Evolutionary conservation across 345 rosid species (phyloP).

Genomic region (Eucalyptus polybractea): DNA sequence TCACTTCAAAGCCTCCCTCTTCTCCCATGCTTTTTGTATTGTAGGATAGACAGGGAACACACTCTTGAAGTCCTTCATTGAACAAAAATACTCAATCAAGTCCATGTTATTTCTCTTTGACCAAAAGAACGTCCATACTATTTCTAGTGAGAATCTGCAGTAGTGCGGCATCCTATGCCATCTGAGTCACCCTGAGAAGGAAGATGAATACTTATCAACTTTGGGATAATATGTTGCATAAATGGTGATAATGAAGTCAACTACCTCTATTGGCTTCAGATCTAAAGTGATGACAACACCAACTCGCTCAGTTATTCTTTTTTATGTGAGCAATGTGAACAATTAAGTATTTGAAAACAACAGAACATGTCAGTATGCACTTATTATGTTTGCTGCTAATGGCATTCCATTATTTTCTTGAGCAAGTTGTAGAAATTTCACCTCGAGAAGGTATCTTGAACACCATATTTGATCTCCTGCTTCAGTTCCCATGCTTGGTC

Average conservation of each 20-base stretch:
- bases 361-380: neutral
- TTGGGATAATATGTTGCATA: no score
- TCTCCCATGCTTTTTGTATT: conserved; percentile 42
- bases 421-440: neutral
- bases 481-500: no score
- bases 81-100: neutral
- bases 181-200: conserved; percentile 61
- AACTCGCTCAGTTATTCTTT: conserved; percentile 90
- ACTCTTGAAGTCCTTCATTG: no score
- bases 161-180: conserved; percentile 95
- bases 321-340: neutral
- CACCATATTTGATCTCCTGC: neutral
- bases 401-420: neutral
- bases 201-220: neutral
- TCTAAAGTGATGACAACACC: conserved; percentile 78
- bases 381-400: neutral
- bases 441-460: conserved; percentile 70
- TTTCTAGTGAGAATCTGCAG: conserved; percentile 21
- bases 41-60: accelerated
- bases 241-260: neutral
- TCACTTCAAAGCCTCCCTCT: conserved; percentile 75
- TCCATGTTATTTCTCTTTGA: no score
- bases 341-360: neutral
- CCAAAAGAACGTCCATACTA: no score
- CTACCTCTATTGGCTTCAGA: conserved; percentile 60